Percentiles rank a stretch among this genome's conserved stretches.
Conservation (phyloP, 2,329 filamentous ascomycete species). For the Colletotrichum zoysiae region DNA sequence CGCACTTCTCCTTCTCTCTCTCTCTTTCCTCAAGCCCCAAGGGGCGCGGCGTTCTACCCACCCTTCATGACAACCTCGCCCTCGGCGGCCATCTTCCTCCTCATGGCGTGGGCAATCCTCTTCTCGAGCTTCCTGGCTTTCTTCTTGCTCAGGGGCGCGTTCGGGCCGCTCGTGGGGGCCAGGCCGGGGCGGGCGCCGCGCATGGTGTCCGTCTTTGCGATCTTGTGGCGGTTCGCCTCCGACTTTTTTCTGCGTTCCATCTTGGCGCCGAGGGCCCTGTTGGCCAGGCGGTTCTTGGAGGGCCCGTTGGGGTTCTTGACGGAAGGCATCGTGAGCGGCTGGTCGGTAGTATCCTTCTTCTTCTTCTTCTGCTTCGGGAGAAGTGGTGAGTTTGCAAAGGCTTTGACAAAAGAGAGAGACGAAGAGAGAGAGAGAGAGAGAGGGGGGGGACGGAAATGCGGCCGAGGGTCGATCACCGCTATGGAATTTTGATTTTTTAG, state of each 20-base stretch:
- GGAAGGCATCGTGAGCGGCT: slow-evolving; percentile 60
- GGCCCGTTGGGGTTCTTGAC: slow-evolving; percentile 70
- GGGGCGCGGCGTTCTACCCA: slow-evolving; percentile 43
- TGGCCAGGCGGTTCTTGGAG: slow-evolving; percentile 65
- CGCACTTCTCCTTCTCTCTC: background rate
- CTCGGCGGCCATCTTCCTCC: slow-evolving; percentile 64
- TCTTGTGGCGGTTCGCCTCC: slow-evolving; percentile 54
- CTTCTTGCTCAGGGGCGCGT: slow-evolving; percentile 65
- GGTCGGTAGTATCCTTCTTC: background rate
- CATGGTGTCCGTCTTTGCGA: slow-evolving; percentile 57
- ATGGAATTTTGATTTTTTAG: slow-evolving; percentile 34
- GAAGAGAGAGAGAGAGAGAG: background rate
- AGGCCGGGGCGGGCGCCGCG: slow-evolving; percentile 66
- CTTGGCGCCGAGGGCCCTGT: slow-evolving; percentile 58
- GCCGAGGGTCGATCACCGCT: slow-evolving; percentile 1
- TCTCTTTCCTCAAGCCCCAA: too few species aligned
- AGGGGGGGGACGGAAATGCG: slow-evolving; percentile 4
- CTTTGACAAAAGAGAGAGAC: too few species aligned
- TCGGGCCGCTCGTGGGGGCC: slow-evolving; percentile 68
- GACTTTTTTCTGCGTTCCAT: slow-evolving; percentile 59
- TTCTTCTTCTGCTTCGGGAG: background rate
- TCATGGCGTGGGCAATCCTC: slow-evolving; percentile 64
- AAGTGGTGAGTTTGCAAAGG: background rate
- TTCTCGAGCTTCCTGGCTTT: slow-evolving; percentile 68
- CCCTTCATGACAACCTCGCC: slow-evolving; percentile 65